A percentile compares a stretch with the other conserved stretches of the same genome.
phyloP scores from a whole-genome alignment of 345 rosid species.

The Murraya paniculata region DNA sequence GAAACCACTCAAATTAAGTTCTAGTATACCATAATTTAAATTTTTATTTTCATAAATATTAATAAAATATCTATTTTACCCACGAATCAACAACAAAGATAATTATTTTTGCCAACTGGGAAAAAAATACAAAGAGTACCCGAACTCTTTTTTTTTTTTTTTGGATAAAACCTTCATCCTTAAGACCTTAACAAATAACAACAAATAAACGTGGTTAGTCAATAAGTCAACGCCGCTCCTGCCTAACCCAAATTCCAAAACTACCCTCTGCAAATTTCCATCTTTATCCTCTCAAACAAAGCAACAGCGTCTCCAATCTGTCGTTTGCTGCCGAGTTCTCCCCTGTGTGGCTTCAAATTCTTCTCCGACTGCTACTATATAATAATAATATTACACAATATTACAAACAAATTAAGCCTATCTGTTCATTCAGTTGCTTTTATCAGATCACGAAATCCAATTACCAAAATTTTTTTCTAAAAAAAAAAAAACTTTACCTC shows the following conservation, averaged over 20 bases:
- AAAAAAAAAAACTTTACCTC: background rate
- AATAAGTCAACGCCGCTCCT: background rate
- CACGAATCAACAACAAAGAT: no score
- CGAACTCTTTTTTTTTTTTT: no score
- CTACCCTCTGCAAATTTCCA: constrained; percentile 19
- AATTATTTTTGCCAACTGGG: no score
- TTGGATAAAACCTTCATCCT: no score
- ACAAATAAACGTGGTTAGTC: background rate
- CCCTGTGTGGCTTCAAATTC: constrained; percentile 26
- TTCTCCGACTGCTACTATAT: background rate
- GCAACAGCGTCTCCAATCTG: constrained; percentile 9
- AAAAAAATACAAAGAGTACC: no score
- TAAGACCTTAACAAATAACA: no score
- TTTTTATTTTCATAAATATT: no score
- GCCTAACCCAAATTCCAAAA: constrained; percentile 21
- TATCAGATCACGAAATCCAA: background rate
- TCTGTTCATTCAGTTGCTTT: background rate
- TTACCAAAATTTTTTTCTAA: background rate
- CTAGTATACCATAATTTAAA: no score
- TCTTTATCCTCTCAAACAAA: constrained; percentile 7
- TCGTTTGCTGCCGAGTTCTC: constrained; percentile 12
- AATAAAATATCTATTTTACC: no score
- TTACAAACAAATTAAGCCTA: background rate
- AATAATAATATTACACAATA: background rate
- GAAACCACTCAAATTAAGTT: no score